A percentile compares a stretch with the other conserved stretches of the same genome.
Conservation (phyloP, 768 basidiomycete genomes). For the Leccinum truebloodii region DNA sequence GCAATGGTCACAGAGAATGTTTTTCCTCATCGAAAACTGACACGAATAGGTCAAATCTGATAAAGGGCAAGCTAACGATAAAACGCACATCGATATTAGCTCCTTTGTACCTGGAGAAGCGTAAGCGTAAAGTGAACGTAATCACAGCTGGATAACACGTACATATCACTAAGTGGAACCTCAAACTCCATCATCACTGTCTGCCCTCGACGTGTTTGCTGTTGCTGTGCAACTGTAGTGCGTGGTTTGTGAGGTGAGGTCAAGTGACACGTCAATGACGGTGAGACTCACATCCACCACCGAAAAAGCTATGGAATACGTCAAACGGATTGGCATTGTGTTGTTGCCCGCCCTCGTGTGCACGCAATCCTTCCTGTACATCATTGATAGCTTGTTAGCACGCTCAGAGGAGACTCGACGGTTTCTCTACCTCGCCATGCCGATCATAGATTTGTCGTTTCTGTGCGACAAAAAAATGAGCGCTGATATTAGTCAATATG, state of each 20-base stretch:
- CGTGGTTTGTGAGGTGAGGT: slow-evolving; percentile 4
- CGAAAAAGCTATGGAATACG: slow-evolving; percentile 92
- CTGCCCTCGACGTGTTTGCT: slow-evolving; percentile 74
- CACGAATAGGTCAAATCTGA: slow-evolving; percentile 3
- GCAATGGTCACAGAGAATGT: slow-evolving; percentile 94
- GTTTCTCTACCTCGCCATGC: slow-evolving; percentile 72
- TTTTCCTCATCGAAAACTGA: slow-evolving; percentile 91
- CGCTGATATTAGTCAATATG: neutral
- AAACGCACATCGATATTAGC: slow-evolving; percentile 76
- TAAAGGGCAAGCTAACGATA: neutral
- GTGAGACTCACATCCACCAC: slow-evolving; percentile 63
- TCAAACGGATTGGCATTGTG: slow-evolving; percentile 86
- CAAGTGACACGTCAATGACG: neutral
- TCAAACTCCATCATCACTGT: slow-evolving; percentile 82
- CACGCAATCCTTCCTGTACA: slow-evolving; percentile 82
- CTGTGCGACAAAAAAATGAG: slow-evolving; percentile 39
- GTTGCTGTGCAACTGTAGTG: slow-evolving; percentile 35
- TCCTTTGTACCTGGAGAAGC: slow-evolving; percentile 67
- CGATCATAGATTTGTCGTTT: slow-evolving; percentile 94
- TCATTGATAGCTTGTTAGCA: slow-evolving; percentile 14
- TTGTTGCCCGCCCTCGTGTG: slow-evolving; percentile 84
- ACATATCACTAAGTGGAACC: slow-evolving; percentile 84
- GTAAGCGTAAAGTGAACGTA: slow-evolving; percentile 3
- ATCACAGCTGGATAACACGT: slow-evolving; percentile 26
- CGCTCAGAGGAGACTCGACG: neutral